Conservation (phyloP, 179 eudicot genomes). For the Camellia oleifera region DNA sequence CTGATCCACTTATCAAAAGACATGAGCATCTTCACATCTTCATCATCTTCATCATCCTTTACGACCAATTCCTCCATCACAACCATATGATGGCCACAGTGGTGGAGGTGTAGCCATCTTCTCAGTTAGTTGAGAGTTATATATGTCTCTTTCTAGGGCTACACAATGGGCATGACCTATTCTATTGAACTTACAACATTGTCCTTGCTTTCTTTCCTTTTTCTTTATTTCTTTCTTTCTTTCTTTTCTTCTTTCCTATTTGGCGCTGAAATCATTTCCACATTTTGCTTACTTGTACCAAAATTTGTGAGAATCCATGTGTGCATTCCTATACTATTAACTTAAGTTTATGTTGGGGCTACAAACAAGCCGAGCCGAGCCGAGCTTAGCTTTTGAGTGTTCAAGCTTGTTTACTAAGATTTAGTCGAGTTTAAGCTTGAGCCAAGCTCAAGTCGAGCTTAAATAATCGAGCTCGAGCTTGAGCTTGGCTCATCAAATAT, state of each 20-base stretch:
- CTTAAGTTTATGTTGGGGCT: too few species aligned
- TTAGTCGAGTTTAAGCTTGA: too few species aligned
- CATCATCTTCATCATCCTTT: slow-evolving; percentile 1
- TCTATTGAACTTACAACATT: slow-evolving; percentile 1
- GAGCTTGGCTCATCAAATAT: too few species aligned
- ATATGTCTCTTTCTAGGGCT: slow-evolving; percentile 6
- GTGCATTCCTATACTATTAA: not conserved
- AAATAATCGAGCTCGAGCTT: too few species aligned
- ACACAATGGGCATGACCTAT: not conserved
- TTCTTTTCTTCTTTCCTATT: not conserved
- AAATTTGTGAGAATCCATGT: not conserved
- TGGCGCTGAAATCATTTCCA: not conserved
- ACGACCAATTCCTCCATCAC: not conserved
- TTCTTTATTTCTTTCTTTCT: too few species aligned
- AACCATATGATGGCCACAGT: not conserved
- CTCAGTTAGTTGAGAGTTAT: not conserved
- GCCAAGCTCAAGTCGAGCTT: too few species aligned
- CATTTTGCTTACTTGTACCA: not conserved
- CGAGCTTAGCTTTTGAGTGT: too few species aligned
- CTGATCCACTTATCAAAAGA: slow-evolving; percentile 7
- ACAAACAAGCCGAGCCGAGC: too few species aligned
- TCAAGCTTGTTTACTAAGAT: too few species aligned
- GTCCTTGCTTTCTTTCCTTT: not conserved
- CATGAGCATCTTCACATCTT: not conserved
- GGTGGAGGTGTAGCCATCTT: not conserved